phyloP scores from a whole-genome alignment of 108 stramenopile species.

The Cyclotella choctawhatcheeana region DNA sequence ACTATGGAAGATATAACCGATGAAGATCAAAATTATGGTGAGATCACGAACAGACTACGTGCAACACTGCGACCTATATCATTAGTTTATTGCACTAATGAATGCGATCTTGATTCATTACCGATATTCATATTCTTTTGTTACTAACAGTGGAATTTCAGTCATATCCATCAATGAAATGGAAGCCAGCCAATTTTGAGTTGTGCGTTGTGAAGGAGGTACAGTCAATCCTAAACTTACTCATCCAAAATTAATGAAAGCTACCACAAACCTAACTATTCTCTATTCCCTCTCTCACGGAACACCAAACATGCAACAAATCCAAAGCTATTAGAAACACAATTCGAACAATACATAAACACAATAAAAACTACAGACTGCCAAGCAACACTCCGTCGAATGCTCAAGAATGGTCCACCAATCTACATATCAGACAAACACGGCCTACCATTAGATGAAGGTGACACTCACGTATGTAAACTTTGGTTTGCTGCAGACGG shows the following conservation, averaged over 20 bases:
- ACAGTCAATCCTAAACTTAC: conserved; percentile 6
- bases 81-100: no score
- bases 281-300: no score
- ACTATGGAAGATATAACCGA: conserved; percentile 87
- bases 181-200: conserved; percentile 74
- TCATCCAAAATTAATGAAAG: no score
- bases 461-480: conserved; percentile 64
- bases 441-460: conserved; percentile 73
- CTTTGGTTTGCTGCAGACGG: conserved; percentile 75
- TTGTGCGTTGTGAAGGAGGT: conserved; percentile 65
- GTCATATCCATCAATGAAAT: conserved; percentile 68
- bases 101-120: no score
- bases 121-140: no score
- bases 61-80: no score
- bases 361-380: conserved; percentile 80
- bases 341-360: conserved; percentile 57
- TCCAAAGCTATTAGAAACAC: conserved; percentile 50
- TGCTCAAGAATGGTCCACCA: conserved; percentile 77
- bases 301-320: not conserved
- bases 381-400: conserved; percentile 77
- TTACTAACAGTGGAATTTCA: conserved; percentile 83
- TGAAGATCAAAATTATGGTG: conserved; percentile 80
- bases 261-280: no score
- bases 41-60: no score
- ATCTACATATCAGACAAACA: conserved; percentile 71